A percentile compares a stretch with the other conserved stretches of the same genome.
These are phyloP conservation scores for Colletotrichum musicola DNA, from an alignment of 2,329 filamentous ascomycete species.

Conservation along the genomic window DNA sequence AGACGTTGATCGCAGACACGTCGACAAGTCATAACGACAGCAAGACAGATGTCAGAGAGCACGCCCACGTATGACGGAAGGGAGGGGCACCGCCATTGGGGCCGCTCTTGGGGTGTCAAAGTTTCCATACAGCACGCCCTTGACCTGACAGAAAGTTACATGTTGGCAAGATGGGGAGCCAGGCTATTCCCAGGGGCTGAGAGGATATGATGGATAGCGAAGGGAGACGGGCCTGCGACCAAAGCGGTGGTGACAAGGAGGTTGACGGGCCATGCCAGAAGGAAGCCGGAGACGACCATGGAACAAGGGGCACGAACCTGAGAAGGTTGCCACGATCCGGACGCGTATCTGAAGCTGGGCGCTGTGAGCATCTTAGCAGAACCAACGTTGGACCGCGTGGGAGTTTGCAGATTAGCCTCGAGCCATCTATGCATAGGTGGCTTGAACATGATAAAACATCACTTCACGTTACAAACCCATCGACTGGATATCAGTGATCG, in stretches of 20 bases:
- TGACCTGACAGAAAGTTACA: slow-evolving; percentile 13
- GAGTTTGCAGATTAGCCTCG: slow-evolving; percentile 30
- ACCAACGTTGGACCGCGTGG: slow-evolving; percentile 18
- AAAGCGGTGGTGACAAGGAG: slow-evolving; percentile 2
- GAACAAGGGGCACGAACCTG: slow-evolving; percentile 10
- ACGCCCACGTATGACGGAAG: slow-evolving; percentile 1
- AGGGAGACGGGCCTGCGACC: slow-evolving; percentile 6
- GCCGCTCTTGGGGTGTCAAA: not conserved
- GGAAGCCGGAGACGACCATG: not conserved
- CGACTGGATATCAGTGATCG: not conserved
- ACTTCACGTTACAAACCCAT: slow-evolving; percentile 4
- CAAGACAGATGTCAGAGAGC: not conserved
- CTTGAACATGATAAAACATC: slow-evolving; percentile 38
- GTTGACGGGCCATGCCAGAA: slow-evolving; percentile 2
- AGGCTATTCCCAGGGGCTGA: slow-evolving; percentile 2
- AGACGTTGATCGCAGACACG: not conserved
- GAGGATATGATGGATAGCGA: not conserved
- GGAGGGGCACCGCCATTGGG: not conserved
- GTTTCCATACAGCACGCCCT: slow-evolving; percentile 14
- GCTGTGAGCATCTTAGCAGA: slow-evolving; percentile 19
- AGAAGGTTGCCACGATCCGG: slow-evolving; percentile 16
- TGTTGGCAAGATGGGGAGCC: slow-evolving; percentile 7
- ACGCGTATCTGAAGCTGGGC: slow-evolving; percentile 33
- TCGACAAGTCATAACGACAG: slow-evolving; percentile 4
- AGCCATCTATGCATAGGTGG: slow-evolving; percentile 35